Conservation (phyloP, 2,329 filamentous ascomycete species). For the Paecilomyces variotii region DNA sequence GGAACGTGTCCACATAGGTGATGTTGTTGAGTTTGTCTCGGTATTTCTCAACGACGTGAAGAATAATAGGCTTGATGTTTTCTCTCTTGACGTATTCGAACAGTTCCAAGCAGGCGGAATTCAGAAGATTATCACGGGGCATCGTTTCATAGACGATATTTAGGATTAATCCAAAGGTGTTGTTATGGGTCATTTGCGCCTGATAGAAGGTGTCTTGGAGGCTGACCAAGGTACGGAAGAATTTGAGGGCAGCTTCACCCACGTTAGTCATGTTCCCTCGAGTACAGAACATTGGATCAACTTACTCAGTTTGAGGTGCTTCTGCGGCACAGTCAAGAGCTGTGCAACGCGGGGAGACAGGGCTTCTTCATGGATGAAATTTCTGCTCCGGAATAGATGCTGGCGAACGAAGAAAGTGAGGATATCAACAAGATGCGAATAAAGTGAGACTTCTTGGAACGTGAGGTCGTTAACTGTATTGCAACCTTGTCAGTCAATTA, state of each 20-base stretch:
- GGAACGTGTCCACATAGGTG: conserved; percentile 79
- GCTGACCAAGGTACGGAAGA: conserved; percentile 78
- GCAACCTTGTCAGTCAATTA: conserved; percentile 6
- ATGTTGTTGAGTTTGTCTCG: conserved; percentile 68
- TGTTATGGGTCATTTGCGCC: conserved; percentile 71
- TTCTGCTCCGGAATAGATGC: conserved; percentile 78
- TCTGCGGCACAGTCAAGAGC: conserved; percentile 74
- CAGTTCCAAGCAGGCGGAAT: conserved; percentile 87
- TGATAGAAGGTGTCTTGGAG: conserved; percentile 89
- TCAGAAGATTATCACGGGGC: conserved; percentile 85
- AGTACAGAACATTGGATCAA: conserved; percentile 7
- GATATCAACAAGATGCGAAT: conserved; percentile 84
- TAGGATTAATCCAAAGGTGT: conserved; percentile 74
- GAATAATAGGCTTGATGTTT: conserved; percentile 69
- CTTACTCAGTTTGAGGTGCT: conserved; percentile 83
- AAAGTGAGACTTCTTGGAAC: conserved; percentile 81
- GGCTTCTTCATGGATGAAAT: conserved; percentile 74
- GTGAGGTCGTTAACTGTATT: conserved; percentile 58
- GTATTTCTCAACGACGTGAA: conserved; percentile 76
- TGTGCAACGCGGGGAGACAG: conserved; percentile 73
- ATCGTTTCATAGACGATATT: conserved; percentile 77
- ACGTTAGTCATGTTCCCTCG: conserved; percentile 1
- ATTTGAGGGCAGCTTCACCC: conserved; percentile 70
- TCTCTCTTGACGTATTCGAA: conserved; percentile 86
- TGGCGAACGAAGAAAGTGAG: conserved; percentile 89